These are phyloP conservation scores for Cryomyces minteri DNA, from an alignment of 495 filamentous ascomycete species.

Conservation along the genomic window DNA sequence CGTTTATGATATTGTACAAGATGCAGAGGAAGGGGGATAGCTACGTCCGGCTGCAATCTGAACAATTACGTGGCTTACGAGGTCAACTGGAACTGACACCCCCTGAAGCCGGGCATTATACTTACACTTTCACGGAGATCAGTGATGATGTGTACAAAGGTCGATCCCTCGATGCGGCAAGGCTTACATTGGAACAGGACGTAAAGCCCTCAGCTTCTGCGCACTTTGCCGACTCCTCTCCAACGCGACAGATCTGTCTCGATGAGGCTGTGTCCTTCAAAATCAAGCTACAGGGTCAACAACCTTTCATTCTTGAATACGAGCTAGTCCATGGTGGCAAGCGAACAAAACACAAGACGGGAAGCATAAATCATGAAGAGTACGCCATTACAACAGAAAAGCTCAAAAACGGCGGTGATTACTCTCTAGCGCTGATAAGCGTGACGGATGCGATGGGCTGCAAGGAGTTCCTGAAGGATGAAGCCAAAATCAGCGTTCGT, in stretches of 20 bases:
- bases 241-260: conserved; percentile 49
- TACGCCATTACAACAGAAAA: conserved; percentile 56
- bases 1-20: conserved; percentile 61
- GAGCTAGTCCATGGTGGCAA: conserved; percentile 85
- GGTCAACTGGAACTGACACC: conserved; percentile 76
- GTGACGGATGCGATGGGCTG: conserved; percentile 76
- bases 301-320: conserved; percentile 80
- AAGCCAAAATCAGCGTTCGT: conserved; percentile 64
- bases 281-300: conserved; percentile 58
- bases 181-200: conserved; percentile 57
- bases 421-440: conserved; percentile 61
- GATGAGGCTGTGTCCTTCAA: conserved; percentile 58
- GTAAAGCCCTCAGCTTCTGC: conserved; percentile 86
- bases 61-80: conserved; percentile 44
- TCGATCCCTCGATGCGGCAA: conserved; percentile 28
- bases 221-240: conserved; percentile 36
- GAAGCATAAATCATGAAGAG: conserved; percentile 36
- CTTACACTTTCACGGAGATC: conserved; percentile 65
- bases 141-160: conserved; percentile 63
- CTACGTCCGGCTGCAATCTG: conserved; percentile 27
- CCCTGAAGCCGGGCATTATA: conserved; percentile 60
- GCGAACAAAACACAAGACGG: conserved; percentile 45
- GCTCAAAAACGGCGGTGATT: conserved; percentile 66
- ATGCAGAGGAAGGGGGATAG: conserved; percentile 39
- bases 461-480: conserved; percentile 64